Evolutionary conservation across 495 filamentous ascomycete genomes (phyloP), one percentile per base, ranked within the genome.

Genomic region (Annulohypoxylon nitens): DNA sequence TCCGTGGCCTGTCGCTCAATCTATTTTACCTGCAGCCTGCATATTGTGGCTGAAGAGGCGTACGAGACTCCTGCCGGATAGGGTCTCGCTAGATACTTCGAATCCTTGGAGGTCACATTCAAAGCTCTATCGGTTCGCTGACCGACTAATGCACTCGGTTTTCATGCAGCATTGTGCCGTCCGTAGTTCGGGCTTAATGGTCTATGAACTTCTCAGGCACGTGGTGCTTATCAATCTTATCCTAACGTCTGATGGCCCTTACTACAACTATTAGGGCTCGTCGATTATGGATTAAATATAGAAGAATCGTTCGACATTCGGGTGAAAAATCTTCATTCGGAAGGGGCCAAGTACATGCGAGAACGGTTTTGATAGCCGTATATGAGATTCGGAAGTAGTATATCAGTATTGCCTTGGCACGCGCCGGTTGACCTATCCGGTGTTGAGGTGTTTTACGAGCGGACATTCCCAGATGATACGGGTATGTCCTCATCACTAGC

Each of bases 381-480:
- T 64, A 43, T 36, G 61, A 43, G 54, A 54, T 67, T 67, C 55
- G 57, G 60, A 63, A 67, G 45, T 51, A 70, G 36, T 58, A 71
- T 61, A 55, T 68, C 43, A 53, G 50, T 47, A 64, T 65, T 45
- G 43, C 61, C 71, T 67, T 63, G 76, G 67, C 61, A 41, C 33
- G 39, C 36, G 54, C 30, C 72, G 64, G 59, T 39, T 75, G 67
- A 70, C 67, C 53, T 33, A 10, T 68, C 67, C 41, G 59, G 50
- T 61, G 30, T 25, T 50, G 23, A 73, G 57, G 53, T 76, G 95
- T 93, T 93, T 33, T 85, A 93, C 26, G 92, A 96, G 80, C 84
- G 92, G 65, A 96, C 92, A 37, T 95, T 92, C 77, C 88, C 95
- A 50, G 89, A 85, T 57, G 95, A 94, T 80, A 84, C 93, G 47